Base-by-base conservation (phyloP, 805 yeast genomes). In the Candida michaelii region DNA sequence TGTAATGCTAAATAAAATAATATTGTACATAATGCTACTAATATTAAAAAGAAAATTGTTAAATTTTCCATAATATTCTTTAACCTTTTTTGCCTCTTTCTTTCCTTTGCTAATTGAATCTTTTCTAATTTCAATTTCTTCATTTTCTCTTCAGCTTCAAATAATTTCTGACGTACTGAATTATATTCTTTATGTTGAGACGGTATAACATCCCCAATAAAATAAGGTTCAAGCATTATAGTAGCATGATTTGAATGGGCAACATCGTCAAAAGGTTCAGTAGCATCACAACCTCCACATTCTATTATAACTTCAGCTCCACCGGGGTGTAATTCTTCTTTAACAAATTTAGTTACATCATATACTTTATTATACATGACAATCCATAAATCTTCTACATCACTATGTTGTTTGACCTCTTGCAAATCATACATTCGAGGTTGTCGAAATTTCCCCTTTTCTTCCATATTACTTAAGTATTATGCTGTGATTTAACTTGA, bases 381-480 rank as follows among this genome's bases (percentile, higher is more conserved):
- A 73, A 91, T 80, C 96, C 97, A 91, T 32, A 88, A 66, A 53
- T 86, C 89, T 13, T 83, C 85, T 31, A 82, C 77, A n/a, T 79
- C 70, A 60, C 78, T 80, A 73, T 90, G 97, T 52, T 73, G 59
- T 24, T 82, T 74, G 40, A 49, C 47, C 12, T 44, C 39, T 27
- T 39, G 43, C 4, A 37, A 7, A 7, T 19, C 32, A 16, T 27
- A 42, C 36, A 36, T 27, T 10, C 29, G 37, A 15, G 38, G 43
- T 27, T 18, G 30, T 35, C 30, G 30, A 17, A 35, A 27, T n/a
- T 23, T 35, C 11, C 24, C 30, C 2, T 24, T 23, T 11, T 9
- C 27, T n/a, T 23, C 24, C 19, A 13, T 13, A 11, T 7, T 30
- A 8, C 13, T 25, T 25, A 25, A 25, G 12, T 21, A 21, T 21